These are phyloP conservation scores for Stagonosporopsis vannaccii DNA, from an alignment of 2,329 filamentous ascomycete genomes.

Conservation along the genomic window DNA sequence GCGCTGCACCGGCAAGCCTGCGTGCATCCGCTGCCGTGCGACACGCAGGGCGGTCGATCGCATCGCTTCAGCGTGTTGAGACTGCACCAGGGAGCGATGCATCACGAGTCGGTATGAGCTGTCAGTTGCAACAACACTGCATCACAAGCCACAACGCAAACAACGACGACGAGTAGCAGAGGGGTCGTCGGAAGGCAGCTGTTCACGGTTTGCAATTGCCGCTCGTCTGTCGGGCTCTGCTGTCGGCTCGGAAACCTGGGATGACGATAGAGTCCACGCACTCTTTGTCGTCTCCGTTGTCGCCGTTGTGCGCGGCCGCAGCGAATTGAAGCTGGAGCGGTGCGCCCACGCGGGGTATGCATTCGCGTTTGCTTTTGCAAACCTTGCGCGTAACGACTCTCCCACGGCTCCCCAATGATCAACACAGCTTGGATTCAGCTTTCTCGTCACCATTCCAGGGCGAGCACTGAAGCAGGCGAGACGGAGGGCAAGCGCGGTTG, in stretches of 20 bases:
- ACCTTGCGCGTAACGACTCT: not conserved
- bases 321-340: slow-evolving; percentile 9
- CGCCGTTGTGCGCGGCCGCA: slow-evolving; percentile 3
- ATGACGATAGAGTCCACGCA: not conserved
- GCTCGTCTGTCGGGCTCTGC: not conserved
- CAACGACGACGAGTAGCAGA: not conserved
- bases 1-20: slow-evolving; percentile 13
- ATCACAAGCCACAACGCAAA: slow-evolving; percentile 2
- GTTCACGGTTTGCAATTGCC: not conserved
- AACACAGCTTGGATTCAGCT: not conserved
- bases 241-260: not conserved
- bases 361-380: not conserved
- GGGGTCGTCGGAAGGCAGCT: not conserved
- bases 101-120: slow-evolving; percentile 14
- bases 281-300: not conserved
- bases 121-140: slow-evolving; percentile 10
- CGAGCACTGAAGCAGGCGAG: not conserved
- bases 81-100: slow-evolving; percentile 12
- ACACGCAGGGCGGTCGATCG: slow-evolving; percentile 17
- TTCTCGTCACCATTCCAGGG: not conserved
- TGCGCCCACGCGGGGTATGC: slow-evolving; percentile 9
- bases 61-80: slow-evolving; percentile 7
- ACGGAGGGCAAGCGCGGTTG: not conserved
- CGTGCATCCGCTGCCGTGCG: slow-evolving; percentile 15
- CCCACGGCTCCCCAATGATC: slow-evolving; percentile 13